Base-by-base conservation (phyloP, 2,329 filamentous ascomycete species). In the Alternaria sp. region DNA sequence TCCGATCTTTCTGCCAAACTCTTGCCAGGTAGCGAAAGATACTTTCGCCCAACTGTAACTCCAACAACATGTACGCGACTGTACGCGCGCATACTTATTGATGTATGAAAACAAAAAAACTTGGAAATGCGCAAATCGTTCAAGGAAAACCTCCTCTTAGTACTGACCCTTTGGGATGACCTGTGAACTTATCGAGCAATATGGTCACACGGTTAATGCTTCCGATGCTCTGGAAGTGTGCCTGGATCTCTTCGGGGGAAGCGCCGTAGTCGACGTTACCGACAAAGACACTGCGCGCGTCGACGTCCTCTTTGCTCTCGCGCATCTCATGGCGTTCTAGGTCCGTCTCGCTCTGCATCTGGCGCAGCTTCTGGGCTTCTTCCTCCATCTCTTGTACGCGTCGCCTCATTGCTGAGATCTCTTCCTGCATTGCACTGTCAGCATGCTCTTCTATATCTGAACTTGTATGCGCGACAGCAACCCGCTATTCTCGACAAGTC, bases 141-240 rank as follows among this genome's bases (percentile, higher is more conserved):
- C 66, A 76, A 76, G 69, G 73, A 74, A 79, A 74, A 67, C 70
- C 78, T 71, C 71, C 79, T 80, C 78, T 79, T 80, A 61, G 76
- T 73, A 87, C 90, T 81, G 85, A 97, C 94, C 96, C 96, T 86
- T 99, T 99, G n/a, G 96, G 96, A 85, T 98, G 94, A 68, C 96
- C 96, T 11, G 94, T 97, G 78, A 97, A 98, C 85, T 99, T 99
- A 84, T 99, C 96, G 72, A 99, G 84, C 72, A 99, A 85, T 71
- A 99, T 99, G 1, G 96, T 99, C 63, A 99, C 96, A 65, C 96
- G 91, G 82, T 99, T 99, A 85, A 99, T 99, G 71, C 92, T 93
- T 64, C 96, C 96, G 75, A 93, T 97, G 85, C 90, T 96, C 85
- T 97, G 93, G 84, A 99, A 99, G 79, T 99, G 96, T 63, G 93